Conservation (phyloP, 139 green algal species). For the Penium margaritaceum region DNA sequence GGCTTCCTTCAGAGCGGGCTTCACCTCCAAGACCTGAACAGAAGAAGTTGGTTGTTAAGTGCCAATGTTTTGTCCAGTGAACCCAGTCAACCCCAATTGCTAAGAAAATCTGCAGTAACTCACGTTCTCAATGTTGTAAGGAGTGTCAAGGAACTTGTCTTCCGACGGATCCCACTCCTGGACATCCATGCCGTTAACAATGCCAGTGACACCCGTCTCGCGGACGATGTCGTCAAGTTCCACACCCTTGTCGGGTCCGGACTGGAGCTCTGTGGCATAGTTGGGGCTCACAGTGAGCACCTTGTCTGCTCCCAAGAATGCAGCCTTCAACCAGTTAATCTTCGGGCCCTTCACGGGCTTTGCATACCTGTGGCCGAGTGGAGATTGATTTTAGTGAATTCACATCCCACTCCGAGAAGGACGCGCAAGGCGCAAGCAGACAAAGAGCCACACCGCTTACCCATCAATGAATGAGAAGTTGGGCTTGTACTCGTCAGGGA, state of each 20-base stretch:
- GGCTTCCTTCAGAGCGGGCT: constrained; percentile 35
- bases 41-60: too few relatives aligned
- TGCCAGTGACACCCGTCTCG: constrained; percentile 74
- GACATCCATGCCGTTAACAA: constrained; percentile 98
- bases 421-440: too few relatives aligned
- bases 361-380: constrained; percentile 56
- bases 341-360: constrained; percentile 61
- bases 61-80: too few relatives aligned
- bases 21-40: constrained; percentile 40
- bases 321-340: constrained; percentile 94
- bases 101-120: too few relatives aligned
- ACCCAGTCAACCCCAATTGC: too few relatives aligned
- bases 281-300: constrained; percentile 90
- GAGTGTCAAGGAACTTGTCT: constrained; percentile 90
- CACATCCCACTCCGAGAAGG: too few relatives aligned
- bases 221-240: constrained; percentile 73
- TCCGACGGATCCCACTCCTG: constrained; percentile 84
- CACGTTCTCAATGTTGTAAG: constrained; percentile 75
- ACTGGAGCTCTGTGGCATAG: constrained; percentile 86
- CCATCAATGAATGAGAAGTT: constrained; percentile 81
- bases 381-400: too few relatives aligned
- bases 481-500: constrained; percentile 56
- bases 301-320: constrained; percentile 80
- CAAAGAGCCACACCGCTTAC: too few relatives aligned
- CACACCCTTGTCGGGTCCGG: constrained; percentile 69